phyloP scores from a whole-genome alignment of 2,329 filamentous ascomycete genomes.

The Trichoderma sp. region DNA sequence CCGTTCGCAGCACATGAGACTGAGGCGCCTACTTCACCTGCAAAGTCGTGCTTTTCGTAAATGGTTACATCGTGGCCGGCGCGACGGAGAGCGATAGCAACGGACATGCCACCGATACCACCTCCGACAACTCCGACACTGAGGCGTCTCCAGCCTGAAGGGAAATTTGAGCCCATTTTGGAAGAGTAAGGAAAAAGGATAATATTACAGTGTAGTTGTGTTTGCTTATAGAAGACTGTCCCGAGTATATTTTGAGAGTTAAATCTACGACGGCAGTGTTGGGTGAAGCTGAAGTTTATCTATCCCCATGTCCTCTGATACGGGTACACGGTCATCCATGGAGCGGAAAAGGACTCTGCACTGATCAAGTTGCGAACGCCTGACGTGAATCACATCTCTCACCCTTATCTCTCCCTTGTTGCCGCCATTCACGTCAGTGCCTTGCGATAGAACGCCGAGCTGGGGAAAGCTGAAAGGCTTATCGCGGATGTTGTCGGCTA shows the following conservation, averaged over 20 bases:
- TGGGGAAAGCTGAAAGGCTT: conserved; percentile 5
- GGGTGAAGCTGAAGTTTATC: conserved; percentile 8
- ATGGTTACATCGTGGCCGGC: conserved; percentile 54
- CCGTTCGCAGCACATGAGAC: conserved; percentile 69
- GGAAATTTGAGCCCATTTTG: conserved; percentile 29
- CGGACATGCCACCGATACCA: conserved; percentile 49
- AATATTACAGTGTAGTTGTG: not conserved
- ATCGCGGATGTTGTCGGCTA: conserved; percentile 15
- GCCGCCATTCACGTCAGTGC: conserved; percentile 9
- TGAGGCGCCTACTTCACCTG: conserved; percentile 65
- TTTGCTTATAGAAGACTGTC: not conserved
- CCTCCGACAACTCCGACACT: conserved; percentile 46
- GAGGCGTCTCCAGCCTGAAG: conserved; percentile 44
- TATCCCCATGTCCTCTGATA: not conserved
- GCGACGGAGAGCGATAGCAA: conserved; percentile 46
- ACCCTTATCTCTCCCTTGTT: not conserved
- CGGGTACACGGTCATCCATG: not conserved
- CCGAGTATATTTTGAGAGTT: not conserved
- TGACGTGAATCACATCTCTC: not conserved
- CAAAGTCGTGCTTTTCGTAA: conserved; percentile 65
- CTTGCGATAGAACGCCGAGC: not conserved
- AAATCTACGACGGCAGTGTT: not conserved
- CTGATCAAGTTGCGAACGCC: not conserved
- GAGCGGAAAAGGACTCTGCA: conserved; percentile 6
- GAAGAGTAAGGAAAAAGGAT: not conserved